phyloP scores from a whole-genome alignment of 2,329 filamentous ascomycete species.

The Hymenoscyphus fraxineus region DNA sequence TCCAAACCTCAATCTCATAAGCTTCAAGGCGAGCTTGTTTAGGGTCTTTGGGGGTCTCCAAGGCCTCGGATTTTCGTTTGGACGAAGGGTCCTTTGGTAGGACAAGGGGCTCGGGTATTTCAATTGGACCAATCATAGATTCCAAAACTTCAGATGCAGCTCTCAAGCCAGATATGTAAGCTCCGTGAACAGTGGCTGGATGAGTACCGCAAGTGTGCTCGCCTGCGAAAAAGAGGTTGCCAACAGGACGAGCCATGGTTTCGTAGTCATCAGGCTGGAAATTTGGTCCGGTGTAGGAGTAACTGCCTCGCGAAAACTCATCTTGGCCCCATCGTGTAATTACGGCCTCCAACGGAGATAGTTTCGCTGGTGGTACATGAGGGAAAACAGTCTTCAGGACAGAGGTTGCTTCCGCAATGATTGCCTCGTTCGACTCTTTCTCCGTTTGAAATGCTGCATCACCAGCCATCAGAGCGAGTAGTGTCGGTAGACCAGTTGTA shows the following conservation, averaged over 20 bases:
- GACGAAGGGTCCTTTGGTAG: conserved; percentile 53
- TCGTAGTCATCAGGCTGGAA: conserved; percentile 89
- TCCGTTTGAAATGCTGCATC: conserved; percentile 91
- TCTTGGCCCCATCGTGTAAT: conserved; percentile 92
- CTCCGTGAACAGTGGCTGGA: conserved; percentile 94
- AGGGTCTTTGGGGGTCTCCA: conserved; percentile 42
- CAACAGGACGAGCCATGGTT: conserved; percentile 77
- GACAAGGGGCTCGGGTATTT: conserved; percentile 72
- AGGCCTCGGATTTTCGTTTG: conserved; percentile 50
- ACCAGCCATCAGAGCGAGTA: conserved; percentile 92
- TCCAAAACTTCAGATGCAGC: conserved; percentile 85
- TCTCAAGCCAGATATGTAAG: conserved; percentile 87
- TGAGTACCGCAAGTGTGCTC: conserved; percentile 96
- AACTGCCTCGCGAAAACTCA: conserved; percentile 86
- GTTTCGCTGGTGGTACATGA: conserved; percentile 55
- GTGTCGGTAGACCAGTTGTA: conserved; percentile 80
- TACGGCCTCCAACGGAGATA: conserved; percentile 70
- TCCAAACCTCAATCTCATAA: conserved; percentile 53
- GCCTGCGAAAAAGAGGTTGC: conserved; percentile 90
- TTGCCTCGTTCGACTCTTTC: conserved; percentile 65
- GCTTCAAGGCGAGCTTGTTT: conserved; percentile 52
- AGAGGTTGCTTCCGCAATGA: conserved; percentile 76
- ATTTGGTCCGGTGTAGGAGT: conserved; percentile 84
- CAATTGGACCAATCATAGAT: conserved; percentile 74
- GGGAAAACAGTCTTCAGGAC: conserved; percentile 74